Evolutionary conservation across 1,139 yeast genomes (phyloP).

Genomic region (Protomyces lactucae-debilis): DNA sequence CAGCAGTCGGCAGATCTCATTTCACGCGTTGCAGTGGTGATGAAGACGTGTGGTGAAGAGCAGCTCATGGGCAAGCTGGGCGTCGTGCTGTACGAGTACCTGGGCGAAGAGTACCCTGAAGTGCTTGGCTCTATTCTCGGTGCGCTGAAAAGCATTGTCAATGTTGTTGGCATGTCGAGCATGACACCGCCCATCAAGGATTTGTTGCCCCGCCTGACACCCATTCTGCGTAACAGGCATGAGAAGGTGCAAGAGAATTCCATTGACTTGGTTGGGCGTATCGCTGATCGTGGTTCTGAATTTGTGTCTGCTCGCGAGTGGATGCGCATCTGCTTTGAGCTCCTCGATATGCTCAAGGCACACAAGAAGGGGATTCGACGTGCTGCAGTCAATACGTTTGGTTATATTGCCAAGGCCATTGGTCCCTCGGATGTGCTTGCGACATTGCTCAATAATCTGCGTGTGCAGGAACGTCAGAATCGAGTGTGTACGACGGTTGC

Average conservation of each 20-base stretch:
- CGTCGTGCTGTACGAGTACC: conserved; percentile 75
- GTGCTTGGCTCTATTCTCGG: conserved; percentile 79
- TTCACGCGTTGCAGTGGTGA: conserved; percentile 59
- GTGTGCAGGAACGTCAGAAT: conserved; percentile 92
- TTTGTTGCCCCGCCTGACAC: conserved; percentile 80
- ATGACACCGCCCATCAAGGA: conserved; percentile 83
- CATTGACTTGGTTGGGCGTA: conserved; percentile 71
- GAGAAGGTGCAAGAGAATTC: conserved; percentile 88
- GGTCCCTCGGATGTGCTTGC: conserved; percentile 96
- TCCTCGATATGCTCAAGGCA: conserved; percentile 83
- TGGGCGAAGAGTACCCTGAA: conserved; percentile 94
- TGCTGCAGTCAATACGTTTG: conserved; percentile 88
- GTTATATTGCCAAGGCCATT: conserved; percentile 81
- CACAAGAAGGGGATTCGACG: conserved; percentile 72
- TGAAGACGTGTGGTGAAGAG: conserved; percentile 62
- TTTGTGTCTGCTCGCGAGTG: conserved; percentile 88
- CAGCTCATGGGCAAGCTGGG: conserved; percentile 63
- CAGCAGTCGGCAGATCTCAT: conserved; percentile 84
- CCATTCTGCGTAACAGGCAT: conserved; percentile 82
- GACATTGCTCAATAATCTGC: conserved; percentile 72
- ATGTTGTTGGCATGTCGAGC: conserved; percentile 51
- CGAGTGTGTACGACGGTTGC: conserved; percentile 98
- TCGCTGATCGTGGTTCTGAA: conserved; percentile 81
- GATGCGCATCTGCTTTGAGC: conserved; percentile 93
- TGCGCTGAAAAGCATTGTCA: conserved; percentile 57